These are phyloP conservation scores for Ampelocalamus luodianensis DNA, from an alignment of 176 grass and related monocot species.

Conservation along the genomic window DNA sequence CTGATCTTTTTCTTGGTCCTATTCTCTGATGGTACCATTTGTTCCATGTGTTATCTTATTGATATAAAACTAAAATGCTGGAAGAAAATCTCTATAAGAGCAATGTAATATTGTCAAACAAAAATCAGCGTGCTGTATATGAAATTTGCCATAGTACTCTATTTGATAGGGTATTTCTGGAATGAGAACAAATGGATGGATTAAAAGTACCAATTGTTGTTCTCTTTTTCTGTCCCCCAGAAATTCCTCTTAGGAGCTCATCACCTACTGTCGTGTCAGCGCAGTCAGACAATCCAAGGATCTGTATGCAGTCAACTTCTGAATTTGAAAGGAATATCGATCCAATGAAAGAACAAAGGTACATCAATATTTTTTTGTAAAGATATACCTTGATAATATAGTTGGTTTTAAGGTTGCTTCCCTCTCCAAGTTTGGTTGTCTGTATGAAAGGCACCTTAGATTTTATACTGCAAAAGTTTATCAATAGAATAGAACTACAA, in stretches of 20 bases:
- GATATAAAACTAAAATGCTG: too few relatives aligned
- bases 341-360: too few relatives aligned
- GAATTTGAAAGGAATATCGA: background rate
- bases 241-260: slow-evolving; percentile 58
- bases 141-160: too few relatives aligned
- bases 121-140: too few relatives aligned
- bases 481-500: background rate
- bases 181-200: too few relatives aligned
- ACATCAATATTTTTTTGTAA: too few relatives aligned
- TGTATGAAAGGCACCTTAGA: background rate
- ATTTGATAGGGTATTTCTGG: too few relatives aligned
- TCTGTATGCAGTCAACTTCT: slow-evolving; percentile 33
- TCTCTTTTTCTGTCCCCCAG: slow-evolving; percentile 67
- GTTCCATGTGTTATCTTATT: too few relatives aligned
- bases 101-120: too few relatives aligned
- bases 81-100: too few relatives aligned
- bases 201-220: slow-evolving; percentile 55
- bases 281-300: slow-evolving; percentile 61
- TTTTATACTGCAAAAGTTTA: background rate
- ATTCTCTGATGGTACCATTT: too few relatives aligned
- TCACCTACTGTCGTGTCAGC: slow-evolving; percentile 65
- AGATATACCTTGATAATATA: slow-evolving; percentile 53
- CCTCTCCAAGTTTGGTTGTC: slow-evolving; percentile 50
- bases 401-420: slow-evolving; percentile 58
- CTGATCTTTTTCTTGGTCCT: too few relatives aligned